Conservation (phyloP, 1,284 basidiomycete species). For the Pyrrhoderma lamaoense region DNA sequence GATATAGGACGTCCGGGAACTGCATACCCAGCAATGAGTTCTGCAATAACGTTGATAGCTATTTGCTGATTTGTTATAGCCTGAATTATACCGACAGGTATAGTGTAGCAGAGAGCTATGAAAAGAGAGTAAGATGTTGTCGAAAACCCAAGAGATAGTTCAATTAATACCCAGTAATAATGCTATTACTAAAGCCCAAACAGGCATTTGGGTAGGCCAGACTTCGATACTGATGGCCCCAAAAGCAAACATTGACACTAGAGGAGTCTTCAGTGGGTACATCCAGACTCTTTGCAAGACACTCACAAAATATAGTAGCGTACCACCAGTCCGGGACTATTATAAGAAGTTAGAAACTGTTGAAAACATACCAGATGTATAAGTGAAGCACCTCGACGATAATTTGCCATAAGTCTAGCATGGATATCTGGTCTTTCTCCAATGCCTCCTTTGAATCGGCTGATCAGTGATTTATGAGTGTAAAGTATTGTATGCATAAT, state of each 20-base stretch:
- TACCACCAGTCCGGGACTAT: conserved; percentile 70
- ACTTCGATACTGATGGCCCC: conserved; percentile 44
- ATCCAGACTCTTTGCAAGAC: conserved; percentile 22
- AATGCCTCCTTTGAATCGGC: conserved; percentile 53
- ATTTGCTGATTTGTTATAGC: conserved; percentile 60
- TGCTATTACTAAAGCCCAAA: conserved; percentile 42
- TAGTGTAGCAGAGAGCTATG: conserved; percentile 48
- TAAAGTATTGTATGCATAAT: conserved; percentile 76
- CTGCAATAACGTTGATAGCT: conserved; percentile 52
- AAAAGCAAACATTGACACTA: conserved; percentile 35
- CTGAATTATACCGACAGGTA: conserved; percentile 64
- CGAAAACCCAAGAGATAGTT: conserved; percentile 9
- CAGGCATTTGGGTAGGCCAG: conserved; percentile 40
- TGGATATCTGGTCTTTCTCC: conserved; percentile 83
- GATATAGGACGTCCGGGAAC: conserved; percentile 40
- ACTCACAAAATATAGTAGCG: conserved; percentile 38
- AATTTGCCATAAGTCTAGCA: conserved; percentile 73
- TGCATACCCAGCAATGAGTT: conserved; percentile 42
- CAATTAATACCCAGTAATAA: conserved; percentile 37
- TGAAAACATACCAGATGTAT: neutral
- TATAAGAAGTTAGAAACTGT: neutral
- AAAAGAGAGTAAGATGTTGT: conserved; percentile 8
- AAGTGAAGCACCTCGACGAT: conserved; percentile 37
- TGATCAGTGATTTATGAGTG: conserved; percentile 74
- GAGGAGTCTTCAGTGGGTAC: neutral